Evolutionary conservation across 768 basidiomycete genomes (phyloP).

Genomic region (Fomitopsis serialis): DNA sequence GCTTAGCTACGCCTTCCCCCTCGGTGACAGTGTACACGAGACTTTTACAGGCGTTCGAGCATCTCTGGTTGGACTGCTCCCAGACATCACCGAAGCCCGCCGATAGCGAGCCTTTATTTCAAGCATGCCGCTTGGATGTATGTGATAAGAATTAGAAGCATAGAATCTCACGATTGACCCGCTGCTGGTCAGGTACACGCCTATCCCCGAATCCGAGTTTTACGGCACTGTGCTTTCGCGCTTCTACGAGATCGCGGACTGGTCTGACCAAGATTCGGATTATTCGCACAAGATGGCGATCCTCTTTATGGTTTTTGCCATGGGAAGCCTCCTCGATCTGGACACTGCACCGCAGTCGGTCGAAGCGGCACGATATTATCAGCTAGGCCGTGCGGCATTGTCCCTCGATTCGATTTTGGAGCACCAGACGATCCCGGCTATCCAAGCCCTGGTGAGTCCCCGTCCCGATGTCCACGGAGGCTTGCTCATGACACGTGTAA

Average conservation of each 20-base stretch:
- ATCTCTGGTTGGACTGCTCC: slow-evolving; percentile 42
- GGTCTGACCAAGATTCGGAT: slow-evolving; percentile 32
- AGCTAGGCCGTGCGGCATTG: slow-evolving; percentile 53
- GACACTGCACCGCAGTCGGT: slow-evolving; percentile 45
- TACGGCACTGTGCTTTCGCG: slow-evolving; percentile 45
- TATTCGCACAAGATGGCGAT: slow-evolving; percentile 53
- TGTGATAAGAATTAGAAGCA: slow-evolving; percentile 18
- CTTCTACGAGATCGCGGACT: slow-evolving; percentile 40
- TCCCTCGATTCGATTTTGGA: slow-evolving; percentile 61
- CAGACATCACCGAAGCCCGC: slow-evolving; percentile 28
- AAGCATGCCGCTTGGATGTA: slow-evolving; percentile 71
- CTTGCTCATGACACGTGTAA: slow-evolving; percentile 19
- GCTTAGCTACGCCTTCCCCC: slow-evolving; percentile 58
- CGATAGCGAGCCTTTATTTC: slow-evolving; percentile 49
- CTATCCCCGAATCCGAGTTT: slow-evolving; percentile 57
- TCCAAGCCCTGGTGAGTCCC: slow-evolving; percentile 56
- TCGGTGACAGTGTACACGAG: slow-evolving; percentile 36
- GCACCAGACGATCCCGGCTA: slow-evolving; percentile 54
- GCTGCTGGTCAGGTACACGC: slow-evolving; percentile 47
- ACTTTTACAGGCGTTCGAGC: slow-evolving; percentile 38
- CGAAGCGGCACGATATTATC: slow-evolving; percentile 56
- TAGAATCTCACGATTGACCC: neutral
- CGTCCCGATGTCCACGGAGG: slow-evolving; percentile 22
- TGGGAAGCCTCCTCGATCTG: slow-evolving; percentile 60
- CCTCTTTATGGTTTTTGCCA: slow-evolving; percentile 57